Evolutionary conservation across 495 filamentous ascomycete genomes (phyloP).

Genomic region (Xylaria telfairii): DNA sequence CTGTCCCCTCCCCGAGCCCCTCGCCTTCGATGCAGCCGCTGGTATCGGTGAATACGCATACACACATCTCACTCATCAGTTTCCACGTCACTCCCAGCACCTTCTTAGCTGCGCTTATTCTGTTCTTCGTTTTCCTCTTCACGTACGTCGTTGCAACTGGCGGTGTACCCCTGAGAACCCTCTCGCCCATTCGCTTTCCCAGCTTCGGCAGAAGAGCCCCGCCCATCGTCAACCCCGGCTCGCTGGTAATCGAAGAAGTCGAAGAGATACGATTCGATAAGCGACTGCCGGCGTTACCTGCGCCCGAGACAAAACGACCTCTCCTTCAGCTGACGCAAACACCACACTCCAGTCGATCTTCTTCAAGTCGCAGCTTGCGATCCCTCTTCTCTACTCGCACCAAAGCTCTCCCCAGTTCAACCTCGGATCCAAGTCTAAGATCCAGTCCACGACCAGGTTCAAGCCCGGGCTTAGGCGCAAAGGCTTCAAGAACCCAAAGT

Average conservation of each 20-base stretch:
- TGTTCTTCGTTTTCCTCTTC: slow-evolving; percentile 57
- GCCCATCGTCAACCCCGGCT: slow-evolving; percentile 16
- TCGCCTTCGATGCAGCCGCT: slow-evolving; percentile 51
- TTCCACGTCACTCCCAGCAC: slow-evolving; percentile 60
- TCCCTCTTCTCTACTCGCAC: slow-evolving; percentile 38
- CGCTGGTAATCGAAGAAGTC: slow-evolving; percentile 29
- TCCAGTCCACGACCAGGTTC: slow-evolving; percentile 10
- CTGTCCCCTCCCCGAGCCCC: slow-evolving; percentile 11
- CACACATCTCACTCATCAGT: slow-evolving; percentile 56
- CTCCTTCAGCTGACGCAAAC: slow-evolving; percentile 33
- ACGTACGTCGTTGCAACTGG: slow-evolving; percentile 51
- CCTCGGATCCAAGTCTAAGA: slow-evolving; percentile 6
- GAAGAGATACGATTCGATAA: slow-evolving; percentile 26
- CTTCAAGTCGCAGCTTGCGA: slow-evolving; percentile 33
- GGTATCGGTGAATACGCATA: slow-evolving; percentile 60
- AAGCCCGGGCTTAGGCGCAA: slow-evolving; percentile 2
- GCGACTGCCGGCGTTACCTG: slow-evolving; percentile 33
- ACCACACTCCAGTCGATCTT: slow-evolving; percentile 20
- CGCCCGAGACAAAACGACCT: slow-evolving; percentile 42
- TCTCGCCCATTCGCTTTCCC: slow-evolving; percentile 32
- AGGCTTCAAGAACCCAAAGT: slow-evolving; percentile 2
- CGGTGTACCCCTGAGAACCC: slow-evolving; percentile 36
- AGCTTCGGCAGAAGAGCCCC: slow-evolving; percentile 28
- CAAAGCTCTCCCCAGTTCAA: slow-evolving; percentile 30
- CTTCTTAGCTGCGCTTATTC: slow-evolving; percentile 55